These are phyloP conservation scores for Globisporangium canariense DNA, from an alignment of 352 stramenopile species.

Conservation along the genomic window DNA sequence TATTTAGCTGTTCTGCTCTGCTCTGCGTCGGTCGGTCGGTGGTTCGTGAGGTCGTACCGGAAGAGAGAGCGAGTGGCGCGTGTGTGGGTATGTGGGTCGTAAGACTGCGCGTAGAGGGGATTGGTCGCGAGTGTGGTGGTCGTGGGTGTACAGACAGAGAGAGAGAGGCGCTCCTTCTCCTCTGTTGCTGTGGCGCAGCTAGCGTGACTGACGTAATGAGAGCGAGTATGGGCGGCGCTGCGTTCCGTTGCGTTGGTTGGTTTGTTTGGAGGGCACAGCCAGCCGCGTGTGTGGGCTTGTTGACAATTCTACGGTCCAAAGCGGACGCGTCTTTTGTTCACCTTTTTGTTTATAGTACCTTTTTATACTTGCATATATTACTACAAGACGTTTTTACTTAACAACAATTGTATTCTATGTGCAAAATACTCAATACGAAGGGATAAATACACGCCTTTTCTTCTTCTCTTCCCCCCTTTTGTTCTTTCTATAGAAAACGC, in stretches of 20 bases:
- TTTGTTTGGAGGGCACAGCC: not conserved
- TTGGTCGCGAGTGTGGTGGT: not conserved
- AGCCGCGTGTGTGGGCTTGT: not conserved
- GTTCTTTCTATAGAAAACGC: conserved; percentile 12
- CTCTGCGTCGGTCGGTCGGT: not conserved
- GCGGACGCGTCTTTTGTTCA: not conserved
- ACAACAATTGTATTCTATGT: too few relatives aligned
- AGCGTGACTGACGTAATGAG: conserved; percentile 10
- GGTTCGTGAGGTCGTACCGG: not conserved
- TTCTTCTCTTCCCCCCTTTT: not conserved
- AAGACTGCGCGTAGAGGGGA: not conserved
- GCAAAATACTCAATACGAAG: not conserved
- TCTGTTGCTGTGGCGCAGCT: conserved; percentile 6
- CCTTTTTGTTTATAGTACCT: not conserved
- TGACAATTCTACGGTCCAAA: conserved; percentile 10
- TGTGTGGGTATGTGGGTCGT: not conserved
- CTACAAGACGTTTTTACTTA: not conserved
- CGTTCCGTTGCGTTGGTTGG: not conserved
- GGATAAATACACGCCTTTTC: conserved; percentile 1
- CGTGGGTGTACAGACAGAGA: conserved; percentile 4
- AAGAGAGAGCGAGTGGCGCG: not conserved
- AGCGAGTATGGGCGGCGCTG: not conserved
- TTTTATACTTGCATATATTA: too few relatives aligned
- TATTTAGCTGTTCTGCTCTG: not conserved
- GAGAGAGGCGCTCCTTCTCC: not conserved